Evolutionary conservation across 805 yeast genomes (phyloP).

Genomic region (Hanseniaspora taiwanica): DNA sequence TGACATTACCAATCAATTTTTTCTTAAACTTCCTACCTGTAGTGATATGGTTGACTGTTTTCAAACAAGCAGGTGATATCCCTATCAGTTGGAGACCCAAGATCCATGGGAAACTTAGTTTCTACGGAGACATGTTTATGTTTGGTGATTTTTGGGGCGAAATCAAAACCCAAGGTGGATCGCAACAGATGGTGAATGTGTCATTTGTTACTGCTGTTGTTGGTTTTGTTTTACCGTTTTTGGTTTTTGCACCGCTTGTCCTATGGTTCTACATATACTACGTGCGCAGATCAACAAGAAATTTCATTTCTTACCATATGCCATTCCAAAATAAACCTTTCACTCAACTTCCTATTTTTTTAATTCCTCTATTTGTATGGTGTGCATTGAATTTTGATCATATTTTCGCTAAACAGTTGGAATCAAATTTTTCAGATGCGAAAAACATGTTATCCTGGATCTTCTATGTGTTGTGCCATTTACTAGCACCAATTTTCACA

Average conservation of each 20-base stretch:
- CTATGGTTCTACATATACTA: slow-evolving; percentile 19
- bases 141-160: slow-evolving; percentile 22
- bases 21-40: slow-evolving; percentile 38
- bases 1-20: slow-evolving; percentile 32
- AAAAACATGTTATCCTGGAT: slow-evolving; percentile 49
- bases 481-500: slow-evolving; percentile 46
- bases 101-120: slow-evolving; percentile 29
- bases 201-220: slow-evolving; percentile 9
- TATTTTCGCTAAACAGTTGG: slow-evolving; percentile 26
- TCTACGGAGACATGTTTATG: slow-evolving; percentile 17
- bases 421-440: slow-evolving; percentile 25
- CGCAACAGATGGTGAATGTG: slow-evolving; percentile 4
- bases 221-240: slow-evolving; percentile 8
- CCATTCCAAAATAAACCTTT: slow-evolving; percentile 12
- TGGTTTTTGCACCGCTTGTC: slow-evolving; percentile 13
- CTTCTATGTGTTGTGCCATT: slow-evolving; percentile 48
- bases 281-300: slow-evolving; percentile 9
- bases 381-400: slow-evolving; percentile 34
- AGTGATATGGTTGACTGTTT: slow-evolving; percentile 40
- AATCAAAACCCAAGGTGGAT: slow-evolving; percentile 7
- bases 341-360: slow-evolving; percentile 17
- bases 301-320: slow-evolving; percentile 11
- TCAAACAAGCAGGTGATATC: slow-evolving; percentile 45
- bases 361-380: slow-evolving; percentile 29
- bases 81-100: slow-evolving; percentile 42